These are phyloP conservation scores for Spathaspora sp. DNA, from an alignment of 1,139 yeast species.

Conservation along the genomic window DNA sequence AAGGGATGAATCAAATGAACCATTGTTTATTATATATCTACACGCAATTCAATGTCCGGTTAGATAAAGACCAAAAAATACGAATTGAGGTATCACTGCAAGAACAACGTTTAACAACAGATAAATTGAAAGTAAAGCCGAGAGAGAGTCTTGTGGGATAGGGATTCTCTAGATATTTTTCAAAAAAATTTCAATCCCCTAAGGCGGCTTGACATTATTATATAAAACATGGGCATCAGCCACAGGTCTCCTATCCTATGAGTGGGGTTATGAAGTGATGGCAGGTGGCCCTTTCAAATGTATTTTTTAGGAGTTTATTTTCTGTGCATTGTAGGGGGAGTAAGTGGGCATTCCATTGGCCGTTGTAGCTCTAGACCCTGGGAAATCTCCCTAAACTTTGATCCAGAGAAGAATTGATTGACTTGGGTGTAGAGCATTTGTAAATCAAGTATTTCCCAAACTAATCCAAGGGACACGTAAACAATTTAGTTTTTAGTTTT, in stretches of 20 bases:
- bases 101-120: not conserved
- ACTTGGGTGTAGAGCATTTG: no score
- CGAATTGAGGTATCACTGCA: not conserved
- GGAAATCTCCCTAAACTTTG: no score
- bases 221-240: not conserved
- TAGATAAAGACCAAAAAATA: not conserved
- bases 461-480: no score
- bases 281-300: not conserved
- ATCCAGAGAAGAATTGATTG: no score
- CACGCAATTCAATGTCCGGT: not conserved
- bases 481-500: no score
- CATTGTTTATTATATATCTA: not conserved
- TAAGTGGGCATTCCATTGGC: not conserved
- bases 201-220: conserved; percentile 1
- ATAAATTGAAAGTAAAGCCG: not conserved
- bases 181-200: not conserved
- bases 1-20: not conserved
- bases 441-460: no score
- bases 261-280: not conserved
- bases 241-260: not conserved
- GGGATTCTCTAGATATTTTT: not conserved
- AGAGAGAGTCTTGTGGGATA: not conserved
- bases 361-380: not conserved
- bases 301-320: not conserved
- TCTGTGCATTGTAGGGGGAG: not conserved